These are phyloP conservation scores for Coffea eugenioides DNA, from an alignment of 257 asterid species.

Conservation along the genomic window DNA sequence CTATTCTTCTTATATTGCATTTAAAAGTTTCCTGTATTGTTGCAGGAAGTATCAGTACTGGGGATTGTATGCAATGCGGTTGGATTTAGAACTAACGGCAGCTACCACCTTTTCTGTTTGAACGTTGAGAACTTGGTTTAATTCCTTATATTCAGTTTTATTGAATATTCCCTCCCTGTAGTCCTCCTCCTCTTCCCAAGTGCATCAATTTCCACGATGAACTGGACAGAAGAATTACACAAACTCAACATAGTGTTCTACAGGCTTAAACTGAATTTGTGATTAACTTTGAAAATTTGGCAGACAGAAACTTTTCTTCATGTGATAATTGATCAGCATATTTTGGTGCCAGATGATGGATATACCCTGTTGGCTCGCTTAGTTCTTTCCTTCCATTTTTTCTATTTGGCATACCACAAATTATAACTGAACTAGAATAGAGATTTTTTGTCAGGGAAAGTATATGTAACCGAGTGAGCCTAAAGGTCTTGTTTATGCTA, in stretches of 20 bases:
- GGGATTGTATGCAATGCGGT: neutral
- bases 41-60: slow-evolving; percentile 1
- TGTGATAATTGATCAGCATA: neutral
- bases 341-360: neutral
- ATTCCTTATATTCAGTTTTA: neutral
- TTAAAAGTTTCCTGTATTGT: neutral
- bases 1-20: neutral
- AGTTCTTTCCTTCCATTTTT: too few relatives aligned
- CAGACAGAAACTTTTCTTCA: neutral
- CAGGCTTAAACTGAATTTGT: neutral
- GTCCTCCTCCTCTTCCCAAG: neutral
- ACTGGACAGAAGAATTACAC: neutral
- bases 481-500: neutral
- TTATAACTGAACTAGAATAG: neutral
- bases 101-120: neutral
- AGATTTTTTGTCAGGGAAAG: neutral
- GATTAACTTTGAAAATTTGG: neutral
- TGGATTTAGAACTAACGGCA: neutral
- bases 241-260: neutral
- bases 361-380: neutral
- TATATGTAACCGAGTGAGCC: neutral
- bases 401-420: too few relatives aligned
- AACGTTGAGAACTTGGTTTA: neutral
- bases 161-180: neutral
- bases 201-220: neutral